A percentile compares a stretch with the other conserved stretches of the same genome.
Evolutionary conservation across 192 early-diverging fungal genomes (phyloP).

Genomic region (Glomus cerebriforme): DNA sequence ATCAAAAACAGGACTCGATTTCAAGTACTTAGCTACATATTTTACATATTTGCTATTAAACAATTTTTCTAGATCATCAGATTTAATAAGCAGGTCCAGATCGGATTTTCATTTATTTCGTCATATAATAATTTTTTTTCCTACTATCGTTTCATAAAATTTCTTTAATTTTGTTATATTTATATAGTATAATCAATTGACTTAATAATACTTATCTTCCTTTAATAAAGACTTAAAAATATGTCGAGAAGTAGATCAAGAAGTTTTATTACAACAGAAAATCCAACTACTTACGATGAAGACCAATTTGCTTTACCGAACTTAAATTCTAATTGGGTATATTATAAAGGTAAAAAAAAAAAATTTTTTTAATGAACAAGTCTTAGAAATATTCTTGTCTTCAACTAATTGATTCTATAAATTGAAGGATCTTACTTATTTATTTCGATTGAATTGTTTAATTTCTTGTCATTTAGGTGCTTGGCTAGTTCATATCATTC

Average conservation of each 20-base stretch:
- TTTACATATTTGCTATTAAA: no score
- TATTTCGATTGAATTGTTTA: neutral
- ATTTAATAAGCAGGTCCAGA: no score
- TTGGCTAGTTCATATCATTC: slow-evolving; percentile 85
- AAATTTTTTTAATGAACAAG: neutral
- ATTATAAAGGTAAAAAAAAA: slow-evolving; percentile 53
- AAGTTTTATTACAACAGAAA: slow-evolving; percentile 30
- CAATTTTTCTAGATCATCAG: no score
- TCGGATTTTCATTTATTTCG: no score
- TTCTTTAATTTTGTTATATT: no score
- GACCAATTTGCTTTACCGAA: slow-evolving; percentile 63
- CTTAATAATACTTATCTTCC: no score
- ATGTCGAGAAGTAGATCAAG: slow-evolving; percentile 26
- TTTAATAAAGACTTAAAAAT: no score
- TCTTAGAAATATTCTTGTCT: neutral
- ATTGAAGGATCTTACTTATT: neutral
- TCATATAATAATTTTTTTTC: no score
- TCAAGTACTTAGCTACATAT: no score
- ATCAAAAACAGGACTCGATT: no score
- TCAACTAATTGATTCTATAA: neutral
- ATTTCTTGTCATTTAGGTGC: slow-evolving; percentile 66
- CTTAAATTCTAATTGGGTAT: slow-evolving; percentile 64
- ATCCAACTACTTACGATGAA: slow-evolving; percentile 24
- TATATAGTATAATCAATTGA: no score
- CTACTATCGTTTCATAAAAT: no score